phyloP scores from a whole-genome alignment of 257 asterid species.

The Nicotiana benthamiana region DNA sequence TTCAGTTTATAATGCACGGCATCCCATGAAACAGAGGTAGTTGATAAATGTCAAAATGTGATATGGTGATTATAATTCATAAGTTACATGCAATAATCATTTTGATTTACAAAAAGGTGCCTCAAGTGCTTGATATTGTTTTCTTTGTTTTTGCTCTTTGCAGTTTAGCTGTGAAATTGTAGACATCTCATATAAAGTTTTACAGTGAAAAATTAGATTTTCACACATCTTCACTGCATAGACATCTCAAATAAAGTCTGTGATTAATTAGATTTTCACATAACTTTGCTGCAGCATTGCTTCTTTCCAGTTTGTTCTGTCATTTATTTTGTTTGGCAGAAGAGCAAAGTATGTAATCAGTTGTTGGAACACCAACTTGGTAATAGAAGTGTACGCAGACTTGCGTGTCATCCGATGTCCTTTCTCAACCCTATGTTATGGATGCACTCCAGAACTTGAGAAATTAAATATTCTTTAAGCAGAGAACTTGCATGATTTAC shows the following conservation, averaged over 20 bases:
- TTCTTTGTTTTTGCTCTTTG: not conserved
- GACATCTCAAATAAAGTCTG: not conserved
- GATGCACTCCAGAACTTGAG: not conserved
- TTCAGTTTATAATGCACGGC: slow-evolving; percentile 90
- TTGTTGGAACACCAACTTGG: not conserved
- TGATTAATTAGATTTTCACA: not conserved
- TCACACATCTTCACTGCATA: too few relatives aligned
- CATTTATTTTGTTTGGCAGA: not conserved
- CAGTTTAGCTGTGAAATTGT: too few relatives aligned
- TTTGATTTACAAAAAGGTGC: not conserved
- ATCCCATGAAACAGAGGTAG: slow-evolving; percentile 97
- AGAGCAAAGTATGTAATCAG: not conserved
- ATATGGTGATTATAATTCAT: not conserved
- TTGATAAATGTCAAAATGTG: not conserved
- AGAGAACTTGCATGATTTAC: not conserved
- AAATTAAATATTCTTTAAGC: not conserved
- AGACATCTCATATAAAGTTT: not conserved
- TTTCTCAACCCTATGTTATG: not conserved
- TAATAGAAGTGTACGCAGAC: not conserved
- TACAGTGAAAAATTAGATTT: too few relatives aligned
- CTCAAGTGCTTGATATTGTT: not conserved
- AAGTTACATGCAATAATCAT: too few relatives aligned
- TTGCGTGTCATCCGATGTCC: not conserved
- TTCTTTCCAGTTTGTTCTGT: not conserved
- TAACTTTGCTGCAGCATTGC: not conserved